phyloP scores from a whole-genome alignment of 371 early-diverging fungal species.

The Mucor circinelloides region DNA sequence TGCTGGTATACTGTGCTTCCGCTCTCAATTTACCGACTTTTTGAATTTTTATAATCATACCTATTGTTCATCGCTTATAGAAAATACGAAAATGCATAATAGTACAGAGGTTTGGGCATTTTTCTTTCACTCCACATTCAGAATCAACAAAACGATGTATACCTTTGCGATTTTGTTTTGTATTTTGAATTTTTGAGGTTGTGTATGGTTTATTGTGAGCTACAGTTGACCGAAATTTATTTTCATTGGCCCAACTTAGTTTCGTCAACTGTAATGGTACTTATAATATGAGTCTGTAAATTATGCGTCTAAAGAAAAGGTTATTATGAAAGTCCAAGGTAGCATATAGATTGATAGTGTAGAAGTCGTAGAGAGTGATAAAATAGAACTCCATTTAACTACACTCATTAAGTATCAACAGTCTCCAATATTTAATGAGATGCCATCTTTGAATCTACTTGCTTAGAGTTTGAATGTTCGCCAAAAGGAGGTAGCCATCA shows the following conservation, averaged over 20 bases:
- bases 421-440: constrained; percentile 17
- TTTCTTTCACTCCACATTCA: constrained; percentile 13
- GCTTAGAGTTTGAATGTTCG: too few relatives aligned
- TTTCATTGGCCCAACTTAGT: too few relatives aligned
- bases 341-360: constrained; percentile 14
- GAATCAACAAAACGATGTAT: constrained; percentile 11
- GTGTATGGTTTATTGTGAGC: constrained; percentile 18
- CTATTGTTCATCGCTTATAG: constrained; percentile 8
- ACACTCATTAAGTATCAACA: constrained; percentile 12
- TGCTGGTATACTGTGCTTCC: too few relatives aligned
- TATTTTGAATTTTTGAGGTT: constrained; percentile 5
- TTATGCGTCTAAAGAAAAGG: constrained; percentile 15
- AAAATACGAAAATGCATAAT: constrained; percentile 16
- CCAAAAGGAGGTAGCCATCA: too few relatives aligned
- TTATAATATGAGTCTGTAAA: constrained; percentile 17
- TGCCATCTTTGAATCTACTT: too few relatives aligned
- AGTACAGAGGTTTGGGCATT: constrained; percentile 7
- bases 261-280: too few relatives aligned
- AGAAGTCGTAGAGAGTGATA: constrained; percentile 17
- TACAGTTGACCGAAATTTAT: too few relatives aligned
- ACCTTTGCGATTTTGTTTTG: constrained; percentile 14
- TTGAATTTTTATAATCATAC: constrained; percentile 7
- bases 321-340: constrained; percentile 16
- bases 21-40: too few relatives aligned
- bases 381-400: constrained; percentile 20